Percentiles rank a stretch among this genome's conserved stretches.
Evolutionary conservation across 305 asterid species (phyloP).

Genomic region (Fraxinus floribunda): DNA sequence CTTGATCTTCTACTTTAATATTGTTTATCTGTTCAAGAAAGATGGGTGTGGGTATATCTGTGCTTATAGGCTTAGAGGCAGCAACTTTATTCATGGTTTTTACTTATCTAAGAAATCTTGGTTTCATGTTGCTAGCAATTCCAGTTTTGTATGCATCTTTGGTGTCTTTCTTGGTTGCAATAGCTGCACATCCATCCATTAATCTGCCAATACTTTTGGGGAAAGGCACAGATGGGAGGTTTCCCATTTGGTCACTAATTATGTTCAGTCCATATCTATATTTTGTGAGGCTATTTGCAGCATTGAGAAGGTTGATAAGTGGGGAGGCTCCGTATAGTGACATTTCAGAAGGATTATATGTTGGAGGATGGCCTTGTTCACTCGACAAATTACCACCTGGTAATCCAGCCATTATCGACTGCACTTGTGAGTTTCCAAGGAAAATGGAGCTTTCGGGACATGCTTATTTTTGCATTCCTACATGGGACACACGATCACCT

Average conservation of each 20-base stretch:
- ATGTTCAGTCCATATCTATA: constrained; percentile 78
- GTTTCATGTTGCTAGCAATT: constrained; percentile 50
- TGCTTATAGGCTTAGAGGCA: constrained; percentile 71
- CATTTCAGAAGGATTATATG: constrained; percentile 66
- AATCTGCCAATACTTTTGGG: constrained; percentile 80
- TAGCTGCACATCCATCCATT: constrained; percentile 75
- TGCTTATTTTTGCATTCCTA: constrained; percentile 77
- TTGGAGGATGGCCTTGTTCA: constrained; percentile 90
- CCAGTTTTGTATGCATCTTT: constrained; percentile 70
- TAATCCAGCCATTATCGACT: constrained; percentile 77
- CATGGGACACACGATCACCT: constrained; percentile 92
- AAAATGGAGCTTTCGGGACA: constrained; percentile 50
- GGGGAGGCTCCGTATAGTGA: constrained; percentile 78
- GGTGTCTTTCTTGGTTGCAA: constrained; percentile 59
- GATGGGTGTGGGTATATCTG: constrained; percentile 78
- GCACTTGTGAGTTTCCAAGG: constrained; percentile 94
- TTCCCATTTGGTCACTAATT: constrained; percentile 68
- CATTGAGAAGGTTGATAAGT: constrained; percentile 58
- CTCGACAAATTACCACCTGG: constrained; percentile 75
- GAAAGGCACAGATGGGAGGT: constrained; percentile 73
- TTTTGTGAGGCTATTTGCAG: constrained; percentile 71
- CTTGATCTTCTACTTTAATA: neutral
- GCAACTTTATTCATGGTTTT: constrained; percentile 51
- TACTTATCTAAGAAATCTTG: constrained; percentile 40
- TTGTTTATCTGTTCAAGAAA: constrained; percentile 8